Evolutionary conservation across 495 filamentous ascomycete genomes (phyloP), one percentile per base, ranked within the genome.

Genomic region (Aspergillus carlsbadensis): DNA sequence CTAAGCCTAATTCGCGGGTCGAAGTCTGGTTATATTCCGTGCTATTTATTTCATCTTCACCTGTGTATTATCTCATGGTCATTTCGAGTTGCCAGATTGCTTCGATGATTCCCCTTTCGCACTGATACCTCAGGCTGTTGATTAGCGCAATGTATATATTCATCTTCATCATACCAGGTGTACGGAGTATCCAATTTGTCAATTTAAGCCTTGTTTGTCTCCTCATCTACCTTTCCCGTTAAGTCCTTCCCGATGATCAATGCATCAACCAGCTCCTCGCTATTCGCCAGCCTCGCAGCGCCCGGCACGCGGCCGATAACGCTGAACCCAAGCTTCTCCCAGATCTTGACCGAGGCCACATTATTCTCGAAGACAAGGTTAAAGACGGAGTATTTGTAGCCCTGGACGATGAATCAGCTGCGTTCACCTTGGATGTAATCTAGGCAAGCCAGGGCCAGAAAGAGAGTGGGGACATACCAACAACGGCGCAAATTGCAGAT

Each of bases 291-390:
- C 0, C 74, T 64, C 10, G 65, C 75, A 5, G 72, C 72, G 21
- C 68, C 69, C 11, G 75, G 75, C 20, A 98, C 88, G 3, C 90
- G 87, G 3, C 93, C 94, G 65, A 98, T 92, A 44, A 92, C 85
- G 73, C 91, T 91, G 73, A 98, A 98, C 13, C 94, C 94, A 2
- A 98, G 83, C 4, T 84, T 88, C 68, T 98, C 94, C 94, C 94
- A 98, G 64, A 98, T 97, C 51, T 87, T 87, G 66, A 89, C 89
- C 11, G 92, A 96, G 6, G 90, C 93, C 10, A 91, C 84, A 69
- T 98, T 98, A 50, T 92, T 98, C 71, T 96, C 94, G 72, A 96
- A 98, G 14, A 98, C 94, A 10, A 98, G 86, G 73, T 98, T 98
- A 83, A 98, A 98, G 45, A 98, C 91, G 13, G 89, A 93, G 78